Evolutionary conservation across 495 filamentous ascomycete species (phyloP), one percentile per base, ranked within the genome.

Genomic region (Jackrogersella minutella): DNA sequence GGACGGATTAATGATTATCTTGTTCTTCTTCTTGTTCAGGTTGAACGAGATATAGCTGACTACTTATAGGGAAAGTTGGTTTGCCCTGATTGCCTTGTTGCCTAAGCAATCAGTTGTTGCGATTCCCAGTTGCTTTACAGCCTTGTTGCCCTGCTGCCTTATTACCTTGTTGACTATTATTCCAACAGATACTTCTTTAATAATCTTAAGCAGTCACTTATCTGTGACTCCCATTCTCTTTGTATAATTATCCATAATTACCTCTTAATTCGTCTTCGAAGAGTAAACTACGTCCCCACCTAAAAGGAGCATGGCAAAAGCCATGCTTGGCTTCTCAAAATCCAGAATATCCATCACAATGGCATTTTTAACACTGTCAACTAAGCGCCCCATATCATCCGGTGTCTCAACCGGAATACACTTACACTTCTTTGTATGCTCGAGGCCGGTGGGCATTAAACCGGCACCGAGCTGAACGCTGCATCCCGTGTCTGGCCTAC

Each of bases 401-500:
- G 33, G 16, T 2, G 24, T 41, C 2, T 49, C 6, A 2, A 51
- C 28, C 24, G 6, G 31, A 8, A 71, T 24, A 26, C 68, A 71
- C 59, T 68, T 64, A 37, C 68, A 71, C 16, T 43, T 55, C 19
- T 49, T 13, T 0, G 39, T 54, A 36, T 71, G 64, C 1, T 14
- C 30, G 13, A 64, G 1, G 0, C 39, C 8, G 5, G 16, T 8
- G 6, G 63, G 63, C n/a, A 22, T 13, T 2, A 71, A 34, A 13
- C 40, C 34, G 2, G 53, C 5, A 14, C 53, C 26, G 3, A 71
- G 55, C 10, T 46, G 54, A 0, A 40, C 59, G 17, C 24, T 28
- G 26, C 68, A 71, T 5, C 68, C 64, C 3, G 68, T 71, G 47
- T 40, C 47, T 2, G 64, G 63, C 10, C 50, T 44, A 10, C 43